Conservation (phyloP, 208 protist genomes). For the Herpetomonas samuelpessoai region DNA sequence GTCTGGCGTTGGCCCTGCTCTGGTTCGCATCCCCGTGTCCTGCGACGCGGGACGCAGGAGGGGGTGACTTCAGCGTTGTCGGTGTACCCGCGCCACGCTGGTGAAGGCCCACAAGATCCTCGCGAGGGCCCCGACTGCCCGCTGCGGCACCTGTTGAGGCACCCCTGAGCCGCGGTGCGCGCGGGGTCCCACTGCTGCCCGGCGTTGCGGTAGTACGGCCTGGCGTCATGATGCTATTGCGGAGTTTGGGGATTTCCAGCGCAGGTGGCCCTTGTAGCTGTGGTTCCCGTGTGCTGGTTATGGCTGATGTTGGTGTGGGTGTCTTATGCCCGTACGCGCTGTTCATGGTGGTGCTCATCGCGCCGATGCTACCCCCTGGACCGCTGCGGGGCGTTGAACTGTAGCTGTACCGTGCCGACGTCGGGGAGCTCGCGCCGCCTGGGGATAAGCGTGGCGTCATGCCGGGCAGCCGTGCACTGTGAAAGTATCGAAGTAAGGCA, state of each 20-base stretch:
- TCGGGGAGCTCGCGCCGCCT: constrained; percentile 13
- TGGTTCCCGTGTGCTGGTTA: constrained; percentile 6
- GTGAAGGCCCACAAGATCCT: too few relatives aligned
- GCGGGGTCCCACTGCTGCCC: too few relatives aligned
- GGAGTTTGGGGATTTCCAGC: neutral
- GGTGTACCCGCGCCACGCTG: too few relatives aligned
- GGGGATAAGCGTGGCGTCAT: constrained; percentile 18
- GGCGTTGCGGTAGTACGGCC: too few relatives aligned
- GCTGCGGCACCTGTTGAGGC: too few relatives aligned
- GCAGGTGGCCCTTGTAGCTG: neutral
- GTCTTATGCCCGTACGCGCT: constrained; percentile 4
- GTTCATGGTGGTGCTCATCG: neutral
- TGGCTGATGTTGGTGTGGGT: constrained; percentile 1
- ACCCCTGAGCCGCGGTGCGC: too few relatives aligned
- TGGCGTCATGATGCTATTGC: neutral
- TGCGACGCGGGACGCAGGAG: too few relatives aligned
- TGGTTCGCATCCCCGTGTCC: too few relatives aligned
- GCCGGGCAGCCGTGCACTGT: constrained; percentile 10
- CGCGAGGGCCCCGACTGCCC: too few relatives aligned
- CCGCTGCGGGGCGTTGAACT: neutral
- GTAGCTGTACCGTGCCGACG: constrained; percentile 10
- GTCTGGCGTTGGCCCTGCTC: too few relatives aligned
- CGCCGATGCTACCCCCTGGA: neutral
- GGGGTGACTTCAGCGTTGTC: too few relatives aligned
- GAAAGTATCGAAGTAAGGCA: constrained; percentile 44